Evolutionary conservation across 139 green algal genomes (phyloP).

Genomic region (Chlamydomonas sphaeroides): DNA sequence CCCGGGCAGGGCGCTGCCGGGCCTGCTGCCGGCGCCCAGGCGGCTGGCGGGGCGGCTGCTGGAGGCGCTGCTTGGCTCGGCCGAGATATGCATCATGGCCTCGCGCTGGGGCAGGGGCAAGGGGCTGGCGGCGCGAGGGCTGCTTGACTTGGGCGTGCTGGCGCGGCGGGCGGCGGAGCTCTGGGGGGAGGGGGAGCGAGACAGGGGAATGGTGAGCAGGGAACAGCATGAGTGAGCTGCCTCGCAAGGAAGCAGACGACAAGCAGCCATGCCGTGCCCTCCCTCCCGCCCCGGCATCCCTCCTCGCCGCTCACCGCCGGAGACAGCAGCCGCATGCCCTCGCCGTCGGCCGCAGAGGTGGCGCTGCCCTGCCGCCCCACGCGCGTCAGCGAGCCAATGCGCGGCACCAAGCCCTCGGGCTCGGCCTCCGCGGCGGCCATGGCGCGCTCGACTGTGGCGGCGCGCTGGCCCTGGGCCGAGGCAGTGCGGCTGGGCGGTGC

Average conservation of each 20-base stretch:
- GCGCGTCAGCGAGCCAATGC: no score
- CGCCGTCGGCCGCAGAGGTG: neutral
- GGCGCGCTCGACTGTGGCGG: neutral
- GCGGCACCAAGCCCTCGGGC: neutral
- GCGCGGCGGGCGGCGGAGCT: neutral
- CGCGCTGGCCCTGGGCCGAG: no score
- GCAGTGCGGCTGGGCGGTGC: no score
- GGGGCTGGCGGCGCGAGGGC: conserved; percentile 1
- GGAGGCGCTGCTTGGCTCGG: conserved; percentile 12
- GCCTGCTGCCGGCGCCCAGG: no score
- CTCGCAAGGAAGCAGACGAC: no score
- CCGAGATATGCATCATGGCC: conserved; percentile 14
- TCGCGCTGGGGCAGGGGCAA: conserved; percentile 20
- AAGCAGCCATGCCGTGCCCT: no score
- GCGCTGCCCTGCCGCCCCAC: conserved; percentile 1
- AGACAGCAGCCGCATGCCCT: conserved; percentile 19
- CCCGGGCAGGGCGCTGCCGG: no score
- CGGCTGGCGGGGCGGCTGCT: conserved; percentile 12
- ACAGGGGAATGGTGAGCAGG: neutral
- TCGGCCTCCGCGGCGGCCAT: neutral
- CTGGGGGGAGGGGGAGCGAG: neutral
- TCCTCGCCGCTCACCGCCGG: neutral
- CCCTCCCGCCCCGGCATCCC: no score
- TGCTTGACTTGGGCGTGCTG: neutral
- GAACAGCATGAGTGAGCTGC: no score